Evolutionary conservation across 164 flowering plant genomes (phyloP).

Genomic region (Piper longum): DNA sequence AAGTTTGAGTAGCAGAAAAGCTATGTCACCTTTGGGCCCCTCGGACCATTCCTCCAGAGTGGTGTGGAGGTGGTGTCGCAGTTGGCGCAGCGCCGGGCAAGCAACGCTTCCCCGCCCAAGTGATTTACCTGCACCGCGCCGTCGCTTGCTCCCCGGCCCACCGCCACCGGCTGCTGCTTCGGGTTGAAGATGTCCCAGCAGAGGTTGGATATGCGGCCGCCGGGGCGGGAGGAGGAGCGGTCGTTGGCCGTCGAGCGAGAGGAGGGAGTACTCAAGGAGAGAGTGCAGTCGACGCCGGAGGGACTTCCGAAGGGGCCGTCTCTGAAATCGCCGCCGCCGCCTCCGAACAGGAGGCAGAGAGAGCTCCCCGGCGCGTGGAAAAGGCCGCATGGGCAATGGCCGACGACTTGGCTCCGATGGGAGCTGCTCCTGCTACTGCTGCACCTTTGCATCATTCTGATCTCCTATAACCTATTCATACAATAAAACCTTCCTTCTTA

Average conservation of each 20-base stretch:
- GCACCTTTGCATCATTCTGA: slow-evolving; percentile 31
- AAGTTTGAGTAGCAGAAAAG: background rate
- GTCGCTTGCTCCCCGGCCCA: background rate
- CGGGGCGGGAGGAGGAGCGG: slow-evolving; percentile 5
- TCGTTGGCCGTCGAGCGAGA: slow-evolving; percentile 33
- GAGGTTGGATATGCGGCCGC: slow-evolving; percentile 31
- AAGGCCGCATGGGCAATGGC: slow-evolving; percentile 39
- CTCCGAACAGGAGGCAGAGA: slow-evolving; percentile 50
- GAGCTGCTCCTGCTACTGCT: slow-evolving; percentile 10
- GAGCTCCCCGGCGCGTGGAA: slow-evolving; percentile 20
- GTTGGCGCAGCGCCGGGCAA: slow-evolving; percentile 91
- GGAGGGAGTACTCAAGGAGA: slow-evolving; percentile 87
- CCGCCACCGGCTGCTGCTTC: slow-evolving; percentile 12
- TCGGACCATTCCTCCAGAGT: slow-evolving; percentile 95
- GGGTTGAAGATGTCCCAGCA: slow-evolving; percentile 54
- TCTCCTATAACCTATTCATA: background rate
- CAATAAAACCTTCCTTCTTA: background rate
- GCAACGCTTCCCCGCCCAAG: slow-evolving; percentile 35
- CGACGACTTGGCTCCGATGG: slow-evolving; percentile 18
- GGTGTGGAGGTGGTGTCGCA: slow-evolving; percentile 99
- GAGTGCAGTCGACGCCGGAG: slow-evolving; percentile 77
- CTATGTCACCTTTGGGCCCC: slow-evolving; percentile 77
- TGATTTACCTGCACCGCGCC: slow-evolving; percentile 5
- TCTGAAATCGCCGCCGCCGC: slow-evolving; percentile 2
- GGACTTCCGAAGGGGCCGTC: slow-evolving; percentile 4